These are phyloP conservation scores for Orbilia ellipsospora DNA, from an alignment of 2,329 filamentous ascomycete species.

Conservation along the genomic window DNA sequence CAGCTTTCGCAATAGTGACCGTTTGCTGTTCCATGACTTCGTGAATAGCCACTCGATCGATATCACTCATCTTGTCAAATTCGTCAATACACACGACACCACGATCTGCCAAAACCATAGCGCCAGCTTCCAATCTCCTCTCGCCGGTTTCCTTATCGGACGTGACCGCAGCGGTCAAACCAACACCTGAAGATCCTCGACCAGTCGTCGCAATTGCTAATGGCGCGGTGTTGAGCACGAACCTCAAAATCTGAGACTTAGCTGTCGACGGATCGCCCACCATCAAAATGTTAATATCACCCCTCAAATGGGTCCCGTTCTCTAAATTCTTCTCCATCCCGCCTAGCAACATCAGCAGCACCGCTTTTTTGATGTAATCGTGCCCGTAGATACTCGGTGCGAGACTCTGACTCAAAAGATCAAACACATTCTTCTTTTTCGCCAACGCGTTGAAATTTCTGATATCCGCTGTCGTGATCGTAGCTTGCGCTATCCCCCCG, in stretches of 20 bases:
- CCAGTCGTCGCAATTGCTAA: slow-evolving; percentile 97
- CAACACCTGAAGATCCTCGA: slow-evolving; percentile 94
- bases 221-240: slow-evolving; percentile 95
- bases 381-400: slow-evolving; percentile 97
- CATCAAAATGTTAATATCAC: slow-evolving; percentile 98
- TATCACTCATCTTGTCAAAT: slow-evolving; percentile 99
- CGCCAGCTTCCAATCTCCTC: slow-evolving; percentile 91
- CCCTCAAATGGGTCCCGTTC: slow-evolving; percentile 95
- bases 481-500: slow-evolving; percentile 88
- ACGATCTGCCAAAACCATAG: slow-evolving; percentile 97
- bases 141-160: slow-evolving; percentile 98
- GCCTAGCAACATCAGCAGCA: slow-evolving; percentile 91
- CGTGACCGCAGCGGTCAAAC: slow-evolving; percentile 95
- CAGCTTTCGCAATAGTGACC: slow-evolving; percentile 97
- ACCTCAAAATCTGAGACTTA: slow-evolving; percentile 96
- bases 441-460: slow-evolving; percentile 98
- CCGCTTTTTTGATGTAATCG: slow-evolving; percentile 97
- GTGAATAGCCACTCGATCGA: slow-evolving; percentile 97
- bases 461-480: slow-evolving; percentile 95
- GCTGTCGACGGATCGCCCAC: slow-evolving; percentile 98
- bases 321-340: slow-evolving; percentile 99
- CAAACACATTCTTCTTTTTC: slow-evolving; percentile 93
- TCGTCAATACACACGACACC: slow-evolving; percentile 99
- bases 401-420: slow-evolving; percentile 90
- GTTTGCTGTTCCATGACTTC: slow-evolving; percentile 99